Percentiles rank a stretch among this genome's conserved stretches.
These are phyloP conservation scores for Purshia tridentata DNA, from an alignment of 306 rosid species.

Conservation along the genomic window DNA sequence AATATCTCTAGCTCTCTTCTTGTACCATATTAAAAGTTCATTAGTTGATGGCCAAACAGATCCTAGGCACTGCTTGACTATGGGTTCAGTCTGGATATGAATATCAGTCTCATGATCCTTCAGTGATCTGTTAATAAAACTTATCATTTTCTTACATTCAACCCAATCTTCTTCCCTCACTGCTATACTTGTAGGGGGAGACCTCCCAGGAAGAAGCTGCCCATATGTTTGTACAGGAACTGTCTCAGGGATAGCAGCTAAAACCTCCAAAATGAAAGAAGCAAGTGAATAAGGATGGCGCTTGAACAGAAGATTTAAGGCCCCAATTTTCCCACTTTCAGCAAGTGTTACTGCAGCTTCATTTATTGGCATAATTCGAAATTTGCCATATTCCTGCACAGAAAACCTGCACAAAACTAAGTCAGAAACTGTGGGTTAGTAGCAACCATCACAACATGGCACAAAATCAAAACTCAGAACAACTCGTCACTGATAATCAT, in stretches of 20 bases:
- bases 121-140: constrained; percentile 47
- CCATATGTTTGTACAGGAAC: constrained; percentile 80
- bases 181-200: constrained; percentile 68
- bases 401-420: constrained; percentile 88
- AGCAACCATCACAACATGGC: constrained; percentile 48
- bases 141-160: constrained; percentile 82
- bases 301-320: constrained; percentile 82
- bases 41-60: constrained; percentile 73
- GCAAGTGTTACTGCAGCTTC: constrained; percentile 81
- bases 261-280: constrained; percentile 66
- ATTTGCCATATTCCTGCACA: constrained; percentile 87
- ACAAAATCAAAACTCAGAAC: constrained; percentile 18
- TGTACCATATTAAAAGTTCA: constrained; percentile 78
- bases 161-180: constrained; percentile 98
- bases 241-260: constrained; percentile 91
- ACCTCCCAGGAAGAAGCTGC: constrained; percentile 94
- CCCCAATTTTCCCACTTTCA: constrained; percentile 92
- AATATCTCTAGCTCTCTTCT: constrained; percentile 73
- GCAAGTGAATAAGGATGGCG: constrained; percentile 87
- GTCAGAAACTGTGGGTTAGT: constrained; percentile 60
- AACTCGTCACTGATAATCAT: constrained; percentile 12
- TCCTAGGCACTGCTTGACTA: constrained; percentile 69
- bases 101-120: constrained; percentile 45
- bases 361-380: constrained; percentile 71
- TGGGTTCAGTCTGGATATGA: constrained; percentile 79